Conservation (phyloP, 768 basidiomycete genomes). For the Albatrellus ellisii region DNA sequence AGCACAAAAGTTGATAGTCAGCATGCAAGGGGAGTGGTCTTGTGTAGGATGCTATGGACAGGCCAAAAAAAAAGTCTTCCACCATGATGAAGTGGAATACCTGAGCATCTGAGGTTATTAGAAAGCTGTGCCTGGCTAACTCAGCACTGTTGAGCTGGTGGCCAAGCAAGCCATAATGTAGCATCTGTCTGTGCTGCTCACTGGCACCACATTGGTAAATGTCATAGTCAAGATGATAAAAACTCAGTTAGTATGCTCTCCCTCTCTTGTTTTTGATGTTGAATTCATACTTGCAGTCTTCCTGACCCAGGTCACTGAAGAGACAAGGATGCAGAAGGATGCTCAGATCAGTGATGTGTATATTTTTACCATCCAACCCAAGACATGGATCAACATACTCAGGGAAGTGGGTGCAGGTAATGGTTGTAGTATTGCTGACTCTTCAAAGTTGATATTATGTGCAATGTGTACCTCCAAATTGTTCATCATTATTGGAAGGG, state of each 20-base stretch:
- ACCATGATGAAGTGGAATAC: too few species aligned
- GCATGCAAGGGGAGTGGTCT: too few species aligned
- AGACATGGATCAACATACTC: constrained; percentile 1
- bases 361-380: constrained; percentile 2
- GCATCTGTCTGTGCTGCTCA: too few species aligned
- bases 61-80: too few species aligned
- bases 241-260: constrained; percentile 53
- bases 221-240: constrained; percentile 83
- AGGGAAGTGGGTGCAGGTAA: constrained; percentile 54
- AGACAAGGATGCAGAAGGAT: constrained; percentile 84
- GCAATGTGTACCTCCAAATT: constrained; percentile 88
- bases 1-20: too few species aligned
- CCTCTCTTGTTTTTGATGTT: constrained; percentile 6
- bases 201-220: too few species aligned
- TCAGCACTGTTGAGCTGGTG: too few species aligned
- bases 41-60: too few species aligned
- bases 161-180: too few species aligned
- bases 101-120: too few species aligned
- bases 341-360: constrained; percentile 68
- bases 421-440: constrained; percentile 87
- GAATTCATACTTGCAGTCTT: constrained; percentile 60
- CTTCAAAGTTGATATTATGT: constrained; percentile 91
- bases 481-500: constrained; percentile 91
- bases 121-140: too few species aligned
- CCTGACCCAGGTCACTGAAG: constrained; percentile 87